These are phyloP conservation scores for Paspalum notatum DNA, from an alignment of 176 grass and related monocot genomes.

Conservation along the genomic window DNA sequence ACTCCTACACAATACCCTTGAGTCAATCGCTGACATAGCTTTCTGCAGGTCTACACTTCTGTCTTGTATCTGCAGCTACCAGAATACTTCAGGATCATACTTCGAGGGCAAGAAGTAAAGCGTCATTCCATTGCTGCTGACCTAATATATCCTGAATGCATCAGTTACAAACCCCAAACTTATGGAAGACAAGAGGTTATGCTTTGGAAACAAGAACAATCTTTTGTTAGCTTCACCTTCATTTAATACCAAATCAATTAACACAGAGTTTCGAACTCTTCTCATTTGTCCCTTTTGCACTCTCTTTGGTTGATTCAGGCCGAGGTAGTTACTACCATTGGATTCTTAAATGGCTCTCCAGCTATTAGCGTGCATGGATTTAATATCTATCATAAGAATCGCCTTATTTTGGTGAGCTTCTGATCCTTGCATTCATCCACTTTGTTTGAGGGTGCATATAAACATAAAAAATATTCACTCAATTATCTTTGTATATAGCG, in stretches of 20 bases:
- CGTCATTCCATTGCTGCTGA: slow-evolving; percentile 53
- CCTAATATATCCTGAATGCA: slow-evolving; percentile 54
- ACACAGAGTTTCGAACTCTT: neutral
- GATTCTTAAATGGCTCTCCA: slow-evolving; percentile 59
- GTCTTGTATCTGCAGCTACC: slow-evolving; percentile 68
- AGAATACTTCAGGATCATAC: slow-evolving; percentile 58
- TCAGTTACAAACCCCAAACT: slow-evolving; percentile 58
- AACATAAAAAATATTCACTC: neutral
- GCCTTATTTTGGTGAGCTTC: slow-evolving; percentile 58
- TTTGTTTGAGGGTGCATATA: slow-evolving; percentile 27
- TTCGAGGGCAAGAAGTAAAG: slow-evolving; percentile 56
- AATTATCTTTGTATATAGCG: neutral
- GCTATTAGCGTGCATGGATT: slow-evolving; percentile 59
- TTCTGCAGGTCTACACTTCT: slow-evolving; percentile 61
- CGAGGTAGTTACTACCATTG: slow-evolving; percentile 59
- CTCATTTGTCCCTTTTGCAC: neutral
- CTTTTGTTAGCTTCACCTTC: neutral
- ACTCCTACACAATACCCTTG: slow-evolving; percentile 14
- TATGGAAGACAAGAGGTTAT: slow-evolving; percentile 49
- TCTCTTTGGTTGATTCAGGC: slow-evolving; percentile 38
- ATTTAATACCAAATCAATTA: slow-evolving; percentile 24
- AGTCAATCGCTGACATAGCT: slow-evolving; percentile 21
- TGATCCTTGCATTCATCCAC: neutral
- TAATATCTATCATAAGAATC: slow-evolving; percentile 69
- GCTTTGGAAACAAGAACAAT: neutral